Evolutionary conservation across 2,329 filamentous ascomycete species (phyloP), one percentile per base, ranked within the genome.

Genomic region (Diaporthe sp.): DNA sequence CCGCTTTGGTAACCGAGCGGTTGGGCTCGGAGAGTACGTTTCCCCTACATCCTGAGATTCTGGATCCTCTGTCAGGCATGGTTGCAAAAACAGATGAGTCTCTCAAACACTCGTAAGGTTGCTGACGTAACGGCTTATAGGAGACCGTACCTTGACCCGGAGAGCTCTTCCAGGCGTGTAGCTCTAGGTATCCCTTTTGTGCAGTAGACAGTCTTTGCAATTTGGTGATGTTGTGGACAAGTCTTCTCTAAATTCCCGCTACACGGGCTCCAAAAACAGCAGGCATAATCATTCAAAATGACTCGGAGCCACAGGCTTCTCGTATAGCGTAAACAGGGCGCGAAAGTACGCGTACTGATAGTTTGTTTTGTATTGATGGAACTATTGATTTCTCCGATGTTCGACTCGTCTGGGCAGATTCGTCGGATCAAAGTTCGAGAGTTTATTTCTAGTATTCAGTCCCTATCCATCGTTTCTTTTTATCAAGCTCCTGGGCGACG

Each of bases 81-180:
- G 4, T 31, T 15, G 22, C 15, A 2, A 4, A 4, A 42, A 8
- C 19, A 13, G 13, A 42, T 39, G 0, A 28, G 7, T 22, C 9
- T 2, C 15, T 10, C 2, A 17, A 17, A 19, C 8, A 28, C 9
- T 17, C 22, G 1, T 5, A 2, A 39, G 7, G 28, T 4, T 31
- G 22, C 65, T 68, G n/a, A 68, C 31, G 3, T 4, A 28, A 53
- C 4, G 22, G 15, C 37, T 2, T 6, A 28, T 12, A 68, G 65
- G 84, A 86, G 81, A 78, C 90, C 88, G 1, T 92, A 88, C 77
- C 80, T 90, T 6, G 89, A 91, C 76, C 85, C 88, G 0, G 83
- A 85, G 13, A 90, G 88, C 78, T 85, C 81, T 25, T 87, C 87
- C 0, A 82, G 89, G 46, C 83, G 82, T 46, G 84, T 84, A 44